These are phyloP conservation scores for Isatis lusitanica DNA, from an alignment of 441 rosid genomes.

Conservation along the genomic window DNA sequence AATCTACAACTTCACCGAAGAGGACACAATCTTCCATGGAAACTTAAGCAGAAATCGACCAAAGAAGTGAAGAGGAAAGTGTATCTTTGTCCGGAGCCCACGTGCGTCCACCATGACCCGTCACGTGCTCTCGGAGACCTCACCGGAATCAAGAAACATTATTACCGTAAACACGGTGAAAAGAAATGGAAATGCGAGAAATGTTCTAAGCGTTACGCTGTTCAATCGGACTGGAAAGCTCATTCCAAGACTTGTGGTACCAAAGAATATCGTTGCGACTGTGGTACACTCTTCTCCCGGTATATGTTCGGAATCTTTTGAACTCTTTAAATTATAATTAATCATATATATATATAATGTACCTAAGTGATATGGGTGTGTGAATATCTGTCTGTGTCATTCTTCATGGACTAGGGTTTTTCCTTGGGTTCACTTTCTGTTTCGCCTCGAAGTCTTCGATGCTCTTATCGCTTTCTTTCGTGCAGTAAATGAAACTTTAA, in stretches of 20 bases:
- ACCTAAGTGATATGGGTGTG: slow-evolving; percentile 7
- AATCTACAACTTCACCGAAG: slow-evolving; percentile 94
- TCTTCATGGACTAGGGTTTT: slow-evolving; percentile 45
- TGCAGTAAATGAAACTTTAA: slow-evolving; percentile 29
- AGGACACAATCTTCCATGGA: slow-evolving; percentile 97
- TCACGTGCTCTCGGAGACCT: slow-evolving; percentile 96
- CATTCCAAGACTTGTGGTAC: slow-evolving; percentile 96
- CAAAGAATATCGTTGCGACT: slow-evolving; percentile 81
- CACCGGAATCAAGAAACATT: slow-evolving; percentile 91
- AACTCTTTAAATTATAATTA: background rate
- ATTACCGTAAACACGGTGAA: slow-evolving; percentile 85
- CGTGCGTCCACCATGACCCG: slow-evolving; percentile 96
- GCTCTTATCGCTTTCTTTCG: slow-evolving; percentile 40
- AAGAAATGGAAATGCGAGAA: slow-evolving; percentile 95
- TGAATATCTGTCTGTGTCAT: slow-evolving; percentile 26
- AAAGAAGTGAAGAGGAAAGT: slow-evolving; percentile 87
- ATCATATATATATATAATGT: background rate
- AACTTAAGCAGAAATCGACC: slow-evolving; percentile 77
- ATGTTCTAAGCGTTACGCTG: slow-evolving; percentile 89
- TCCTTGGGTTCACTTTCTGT: slow-evolving; percentile 39
- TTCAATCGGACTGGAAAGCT: slow-evolving; percentile 97
- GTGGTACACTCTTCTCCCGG: slow-evolving; percentile 95
- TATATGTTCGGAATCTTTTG: slow-evolving; percentile 28
- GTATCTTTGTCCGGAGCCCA: slow-evolving; percentile 90
- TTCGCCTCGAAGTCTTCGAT: slow-evolving; percentile 43